Base-by-base conservation (phyloP, 495 filamentous ascomycete species). In the Aspergillus funiculosus region DNA sequence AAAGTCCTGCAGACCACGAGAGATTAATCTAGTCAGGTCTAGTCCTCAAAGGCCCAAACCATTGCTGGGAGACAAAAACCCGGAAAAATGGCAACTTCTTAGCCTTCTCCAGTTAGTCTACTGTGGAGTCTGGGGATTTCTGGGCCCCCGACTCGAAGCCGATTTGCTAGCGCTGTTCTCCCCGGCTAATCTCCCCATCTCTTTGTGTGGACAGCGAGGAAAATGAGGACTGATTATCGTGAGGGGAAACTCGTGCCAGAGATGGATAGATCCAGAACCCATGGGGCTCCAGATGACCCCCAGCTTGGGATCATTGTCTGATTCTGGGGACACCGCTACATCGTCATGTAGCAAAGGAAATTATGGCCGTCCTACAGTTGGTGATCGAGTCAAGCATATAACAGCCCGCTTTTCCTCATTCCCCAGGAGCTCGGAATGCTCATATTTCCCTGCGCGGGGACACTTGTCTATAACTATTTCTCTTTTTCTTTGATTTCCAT, bases 111-210 rank as follows among this genome's bases (percentile, higher is more conserved):
- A 46, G 43, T 35, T 47, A 47, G 44, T 13, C n/a, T 22, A 10
- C 9, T 39, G 35, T 47, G 35, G 35, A 39, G 35, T 47, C 44
- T 18, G 44, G 44, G 44, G 44, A 27, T 29, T 29, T 29, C 39
- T 41, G 24, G 39, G 39, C 24, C 26, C 8, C 7, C 11, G 18
- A 17, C 14, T 28, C 9, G 18, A 2, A 39, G 35, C 34, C 35
- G 34, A 47, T 47, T 39, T n/a, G 44, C 6, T 32, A 13, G 26
- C 19, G 35, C 19, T 17, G 22, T 27, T 13, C 19, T 32, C 28
- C 25, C 37, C 45, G 36, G 45, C 25, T 48, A 48, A 40, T 40
- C 25, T 35, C 27, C 19, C 4, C 35, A 25, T 29, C 29, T 39
- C 28, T 38, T 32, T 37, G 39, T 10, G 14, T 26, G 34, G 9